Percentiles rank a stretch among this genome's conserved stretches.
phyloP scores from a whole-genome alignment of 2,329 filamentous ascomycete species.

The Venturia effusa region DNA sequence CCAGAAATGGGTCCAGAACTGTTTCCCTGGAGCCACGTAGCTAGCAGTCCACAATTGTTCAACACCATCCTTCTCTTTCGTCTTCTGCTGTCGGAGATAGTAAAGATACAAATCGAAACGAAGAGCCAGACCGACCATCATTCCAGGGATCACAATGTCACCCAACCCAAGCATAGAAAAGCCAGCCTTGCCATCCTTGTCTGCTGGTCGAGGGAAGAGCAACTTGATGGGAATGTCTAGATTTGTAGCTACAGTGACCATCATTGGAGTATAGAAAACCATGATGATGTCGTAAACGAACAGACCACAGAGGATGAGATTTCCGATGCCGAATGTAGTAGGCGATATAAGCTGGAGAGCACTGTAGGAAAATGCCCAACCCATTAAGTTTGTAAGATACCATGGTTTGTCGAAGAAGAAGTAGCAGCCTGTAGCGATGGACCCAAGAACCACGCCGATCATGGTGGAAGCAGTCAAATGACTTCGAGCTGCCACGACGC shows the following conservation, averaged over 20 bases:
- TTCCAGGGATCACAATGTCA: slow-evolving; percentile 88
- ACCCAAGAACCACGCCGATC: slow-evolving; percentile 43
- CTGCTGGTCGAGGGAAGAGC: slow-evolving; percentile 57
- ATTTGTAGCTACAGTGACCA: slow-evolving; percentile 78
- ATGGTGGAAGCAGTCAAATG: slow-evolving; percentile 44
- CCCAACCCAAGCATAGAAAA: slow-evolving; percentile 78
- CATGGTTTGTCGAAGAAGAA: slow-evolving; percentile 49
- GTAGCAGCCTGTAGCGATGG: slow-evolving; percentile 53
- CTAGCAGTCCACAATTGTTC: slow-evolving; percentile 16
- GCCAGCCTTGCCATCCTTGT: slow-evolving; percentile 26
- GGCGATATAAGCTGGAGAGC: slow-evolving; percentile 77
- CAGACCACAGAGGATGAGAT: slow-evolving; percentile 62
- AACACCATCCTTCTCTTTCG: slow-evolving; percentile 14
- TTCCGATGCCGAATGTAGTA: slow-evolving; percentile 75
- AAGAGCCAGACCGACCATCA: slow-evolving; percentile 77
- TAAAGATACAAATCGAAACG: slow-evolving; percentile 84
- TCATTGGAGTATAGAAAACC: slow-evolving; percentile 78
- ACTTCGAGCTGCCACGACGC: slow-evolving; percentile 37
- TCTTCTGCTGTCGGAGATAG: slow-evolving; percentile 58
- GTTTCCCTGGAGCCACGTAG: slow-evolving; percentile 17
- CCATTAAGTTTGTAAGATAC: slow-evolving; percentile 75
- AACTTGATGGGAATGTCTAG: slow-evolving; percentile 91
- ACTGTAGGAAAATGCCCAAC: slow-evolving; percentile 76
- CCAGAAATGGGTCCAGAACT: slow-evolving; percentile 84
- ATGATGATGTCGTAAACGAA: slow-evolving; percentile 96